phyloP scores from a whole-genome alignment of 164 flowering plant species.

The Saururus chinensis region DNA sequence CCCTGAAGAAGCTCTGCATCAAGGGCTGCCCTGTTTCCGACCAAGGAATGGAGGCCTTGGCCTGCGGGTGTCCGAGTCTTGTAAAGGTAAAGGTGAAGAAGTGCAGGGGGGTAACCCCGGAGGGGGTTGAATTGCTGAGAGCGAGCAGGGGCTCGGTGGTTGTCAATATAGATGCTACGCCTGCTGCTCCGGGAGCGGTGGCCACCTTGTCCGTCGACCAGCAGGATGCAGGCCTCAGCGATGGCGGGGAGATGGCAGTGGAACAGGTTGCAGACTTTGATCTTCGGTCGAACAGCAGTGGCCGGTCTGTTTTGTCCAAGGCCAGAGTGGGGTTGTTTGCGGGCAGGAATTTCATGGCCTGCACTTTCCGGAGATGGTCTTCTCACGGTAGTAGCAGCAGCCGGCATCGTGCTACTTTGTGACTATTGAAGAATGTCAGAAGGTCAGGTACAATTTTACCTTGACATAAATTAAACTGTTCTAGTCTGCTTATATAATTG shows the following conservation, averaged over 20 bases:
- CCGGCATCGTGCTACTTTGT: neutral
- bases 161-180: conserved; percentile 45
- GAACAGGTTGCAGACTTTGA: conserved; percentile 17
- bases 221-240: conserved; percentile 42
- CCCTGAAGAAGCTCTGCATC: conserved; percentile 82
- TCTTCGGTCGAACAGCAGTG: conserved; percentile 29
- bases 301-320: conserved; percentile 39
- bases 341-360: conserved; percentile 50
- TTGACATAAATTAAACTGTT: too few species aligned
- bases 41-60: conserved; percentile 62
- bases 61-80: conserved; percentile 82
- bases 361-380: conserved; percentile 58
- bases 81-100: conserved; percentile 95
- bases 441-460: too few species aligned
- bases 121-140: conserved; percentile 52
- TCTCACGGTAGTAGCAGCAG: neutral
- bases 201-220: conserved; percentile 24
- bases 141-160: conserved; percentile 38
- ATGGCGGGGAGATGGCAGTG: conserved; percentile 33
- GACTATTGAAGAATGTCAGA: too few species aligned
- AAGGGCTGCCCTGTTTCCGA: conserved; percentile 83
- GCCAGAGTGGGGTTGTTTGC: conserved; percentile 40
- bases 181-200: conserved; percentile 11
- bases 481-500: too few species aligned
- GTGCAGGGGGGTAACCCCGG: conserved; percentile 64